Percentiles rank a stretch among this genome's conserved stretches.
These are phyloP conservation scores for Cucurbita pepo DNA, from an alignment of 306 rosid species.

Conservation along the genomic window DNA sequence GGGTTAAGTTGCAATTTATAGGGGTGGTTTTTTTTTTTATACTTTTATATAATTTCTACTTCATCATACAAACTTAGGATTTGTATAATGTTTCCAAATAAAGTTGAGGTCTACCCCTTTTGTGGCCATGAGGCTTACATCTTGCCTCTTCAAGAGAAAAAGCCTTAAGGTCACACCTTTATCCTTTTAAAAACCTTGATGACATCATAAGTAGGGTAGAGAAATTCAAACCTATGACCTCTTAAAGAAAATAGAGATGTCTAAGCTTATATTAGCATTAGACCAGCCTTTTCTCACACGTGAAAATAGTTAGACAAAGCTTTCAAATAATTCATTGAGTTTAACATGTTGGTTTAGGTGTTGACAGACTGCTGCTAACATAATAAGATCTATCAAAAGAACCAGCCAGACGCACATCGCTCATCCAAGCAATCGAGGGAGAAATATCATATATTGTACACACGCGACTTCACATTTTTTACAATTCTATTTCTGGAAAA, in stretches of 20 bases:
- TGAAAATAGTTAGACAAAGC: not conserved
- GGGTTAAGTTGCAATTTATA: not conserved
- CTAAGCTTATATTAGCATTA: not conserved
- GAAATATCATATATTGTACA: not conserved
- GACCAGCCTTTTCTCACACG: not conserved
- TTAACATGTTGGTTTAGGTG: not conserved
- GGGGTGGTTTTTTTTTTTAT: not conserved
- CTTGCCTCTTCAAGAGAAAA: not conserved
- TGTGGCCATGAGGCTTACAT: not conserved
- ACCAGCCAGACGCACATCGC: not conserved
- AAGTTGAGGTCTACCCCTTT: not conserved
- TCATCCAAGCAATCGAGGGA: not conserved
- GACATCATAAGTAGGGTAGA: not conserved
- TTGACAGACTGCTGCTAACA: not conserved
- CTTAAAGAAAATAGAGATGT: not conserved
- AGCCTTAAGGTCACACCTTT: not conserved
- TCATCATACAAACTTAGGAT: not conserved
- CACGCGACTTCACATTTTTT: not conserved
- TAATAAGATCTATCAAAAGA: not conserved
- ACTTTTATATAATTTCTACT: not conserved
- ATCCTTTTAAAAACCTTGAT: not conserved
- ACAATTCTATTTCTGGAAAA: not conserved
- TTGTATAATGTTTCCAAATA: not conserved
- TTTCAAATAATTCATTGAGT: not conserved
- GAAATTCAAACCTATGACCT: not conserved